These are phyloP conservation scores for Physcomitrellopsis africana DNA, from an alignment of 225 moss, liverwort and hornwort genomes.

Conservation along the genomic window DNA sequence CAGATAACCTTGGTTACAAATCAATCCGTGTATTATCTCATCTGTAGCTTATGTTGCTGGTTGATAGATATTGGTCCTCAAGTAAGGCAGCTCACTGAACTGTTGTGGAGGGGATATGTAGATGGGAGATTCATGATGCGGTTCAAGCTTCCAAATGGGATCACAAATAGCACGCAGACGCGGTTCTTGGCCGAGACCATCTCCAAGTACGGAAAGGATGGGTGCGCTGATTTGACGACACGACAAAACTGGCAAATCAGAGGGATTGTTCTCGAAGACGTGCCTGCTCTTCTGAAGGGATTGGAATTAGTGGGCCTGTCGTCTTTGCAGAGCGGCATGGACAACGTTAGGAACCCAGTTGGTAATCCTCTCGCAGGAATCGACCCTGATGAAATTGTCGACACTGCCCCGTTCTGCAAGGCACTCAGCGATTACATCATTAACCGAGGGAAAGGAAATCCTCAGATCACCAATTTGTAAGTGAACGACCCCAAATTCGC, in stretches of 20 bases:
- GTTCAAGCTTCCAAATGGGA: slow-evolving; percentile 77
- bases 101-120: neutral
- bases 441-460: slow-evolving; percentile 49
- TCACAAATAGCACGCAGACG: slow-evolving; percentile 72
- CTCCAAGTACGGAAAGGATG: slow-evolving; percentile 66
- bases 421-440: slow-evolving; percentile 66
- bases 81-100: neutral
- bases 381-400: slow-evolving; percentile 71
- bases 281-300: slow-evolving; percentile 55
- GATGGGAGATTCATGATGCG: slow-evolving; percentile 88
- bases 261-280: slow-evolving; percentile 68
- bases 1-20: no score
- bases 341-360: slow-evolving; percentile 74
- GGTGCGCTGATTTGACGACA: slow-evolving; percentile 78
- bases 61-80: no score
- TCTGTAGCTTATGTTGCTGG: neutral
- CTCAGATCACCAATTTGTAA: slow-evolving; percentile 69
- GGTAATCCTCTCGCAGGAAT: slow-evolving; percentile 76
- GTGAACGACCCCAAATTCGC: neutral
- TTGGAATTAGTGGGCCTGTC: slow-evolving; percentile 52
- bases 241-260: slow-evolving; percentile 87
- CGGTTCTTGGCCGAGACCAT: slow-evolving; percentile 67
- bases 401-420: slow-evolving; percentile 54
- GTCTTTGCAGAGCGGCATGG: slow-evolving; percentile 74
- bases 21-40: neutral